Evolutionary conservation across 257 asterid species (phyloP).

Genomic region (Avicennia marina): DNA sequence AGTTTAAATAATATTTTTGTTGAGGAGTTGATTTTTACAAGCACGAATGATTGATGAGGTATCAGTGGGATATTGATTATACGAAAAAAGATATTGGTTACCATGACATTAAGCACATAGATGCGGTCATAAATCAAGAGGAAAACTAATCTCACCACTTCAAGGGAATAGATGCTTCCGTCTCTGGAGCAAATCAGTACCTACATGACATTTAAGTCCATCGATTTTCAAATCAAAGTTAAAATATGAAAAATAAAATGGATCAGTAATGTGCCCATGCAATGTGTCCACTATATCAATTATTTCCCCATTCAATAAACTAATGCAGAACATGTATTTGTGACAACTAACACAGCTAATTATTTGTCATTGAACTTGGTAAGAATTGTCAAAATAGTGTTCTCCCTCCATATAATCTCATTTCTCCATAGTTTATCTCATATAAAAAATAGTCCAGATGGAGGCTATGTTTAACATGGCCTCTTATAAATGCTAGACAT

Average conservation of each 20-base stretch:
- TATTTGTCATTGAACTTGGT: too few species aligned
- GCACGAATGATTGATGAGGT: too few species aligned
- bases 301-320: too few species aligned
- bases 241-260: not conserved
- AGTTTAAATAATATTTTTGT: too few species aligned
- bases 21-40: too few species aligned
- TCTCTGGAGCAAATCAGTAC: constrained; percentile 82
- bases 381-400: too few species aligned
- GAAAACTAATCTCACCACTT: constrained; percentile 41
- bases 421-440: too few species aligned
- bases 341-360: too few species aligned
- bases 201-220: constrained; percentile 37
- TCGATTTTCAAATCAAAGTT: not conserved
- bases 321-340: too few species aligned
- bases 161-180: constrained; percentile 76
- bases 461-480: too few species aligned
- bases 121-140: not conserved
- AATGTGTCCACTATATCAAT: not conserved
- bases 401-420: too few species aligned
- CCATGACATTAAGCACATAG: not conserved
- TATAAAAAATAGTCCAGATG: too few species aligned
- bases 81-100: not conserved
- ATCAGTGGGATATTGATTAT: not conserved
- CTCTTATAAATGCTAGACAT: not conserved
- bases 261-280: not conserved